phyloP scores from a whole-genome alignment of 1,139 yeast genomes.

The Magnusiomyces tetraspermus region DNA sequence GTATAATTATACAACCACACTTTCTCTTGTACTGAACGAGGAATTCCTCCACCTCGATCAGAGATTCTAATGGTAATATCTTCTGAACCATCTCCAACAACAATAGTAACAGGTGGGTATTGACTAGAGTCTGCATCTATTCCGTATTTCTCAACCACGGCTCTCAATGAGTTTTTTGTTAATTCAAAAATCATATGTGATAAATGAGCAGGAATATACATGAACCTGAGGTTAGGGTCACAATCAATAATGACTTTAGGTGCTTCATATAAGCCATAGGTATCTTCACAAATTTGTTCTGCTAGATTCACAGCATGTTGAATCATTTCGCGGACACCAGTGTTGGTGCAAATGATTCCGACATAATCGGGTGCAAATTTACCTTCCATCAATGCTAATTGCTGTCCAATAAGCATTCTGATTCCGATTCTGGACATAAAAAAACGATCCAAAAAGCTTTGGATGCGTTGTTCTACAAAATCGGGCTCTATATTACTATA shows the following conservation, averaged over 20 bases:
- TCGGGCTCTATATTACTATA: constrained; percentile 27
- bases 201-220: constrained; percentile 87
- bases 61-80: constrained; percentile 73
- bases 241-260: constrained; percentile 69
- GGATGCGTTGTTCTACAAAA: constrained; percentile 41
- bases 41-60: constrained; percentile 80
- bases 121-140: constrained; percentile 32
- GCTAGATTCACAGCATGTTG: constrained; percentile 82
- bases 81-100: constrained; percentile 68
- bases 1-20: constrained; percentile 79
- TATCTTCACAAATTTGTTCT: constrained; percentile 74
- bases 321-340: constrained; percentile 69
- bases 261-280: constrained; percentile 70
- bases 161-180: constrained; percentile 71
- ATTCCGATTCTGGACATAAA: constrained; percentile 82
- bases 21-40: constrained; percentile 63
- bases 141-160: constrained; percentile 69
- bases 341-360: constrained; percentile 74
- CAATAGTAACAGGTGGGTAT: constrained; percentile 67
- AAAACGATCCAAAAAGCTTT: constrained; percentile 66
- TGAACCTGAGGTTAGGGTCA: constrained; percentile 56
- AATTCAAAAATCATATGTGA: constrained; percentile 81
- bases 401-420: constrained; percentile 81
- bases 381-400: constrained; percentile 66
- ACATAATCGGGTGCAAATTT: constrained; percentile 49